phyloP scores from a whole-genome alignment of 2,329 filamentous ascomycete genomes.

The Drechslerella stenobrocha region DNA sequence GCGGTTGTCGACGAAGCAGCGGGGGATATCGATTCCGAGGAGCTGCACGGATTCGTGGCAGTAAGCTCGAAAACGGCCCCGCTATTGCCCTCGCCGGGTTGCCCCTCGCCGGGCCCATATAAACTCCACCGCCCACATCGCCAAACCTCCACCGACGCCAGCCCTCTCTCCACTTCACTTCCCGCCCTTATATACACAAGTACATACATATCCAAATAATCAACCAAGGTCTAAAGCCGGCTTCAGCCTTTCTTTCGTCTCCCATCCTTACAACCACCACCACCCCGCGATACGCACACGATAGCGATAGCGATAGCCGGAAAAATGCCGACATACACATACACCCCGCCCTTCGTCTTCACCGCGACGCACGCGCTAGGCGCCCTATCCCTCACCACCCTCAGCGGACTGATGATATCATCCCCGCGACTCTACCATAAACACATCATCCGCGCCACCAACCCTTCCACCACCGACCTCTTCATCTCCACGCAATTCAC shows the following conservation, averaged over 20 bases:
- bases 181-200: too few species aligned
- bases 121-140: neutral
- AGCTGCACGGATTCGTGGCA: conserved; percentile 8
- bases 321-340: conserved; percentile 5
- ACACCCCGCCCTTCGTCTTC: conserved; percentile 43
- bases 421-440: conserved; percentile 37
- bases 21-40: neutral
- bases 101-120: neutral
- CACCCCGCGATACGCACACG: too few species aligned
- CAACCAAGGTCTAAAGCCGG: too few species aligned
- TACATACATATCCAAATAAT: too few species aligned
- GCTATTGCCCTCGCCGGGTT: neutral
- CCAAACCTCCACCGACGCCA: too few species aligned
- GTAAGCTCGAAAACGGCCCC: neutral
- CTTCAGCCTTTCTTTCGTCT: too few species aligned
- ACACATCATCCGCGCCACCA: conserved; percentile 41
- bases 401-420: conserved; percentile 30
- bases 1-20: neutral
- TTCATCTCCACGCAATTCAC: conserved; percentile 47
- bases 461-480: conserved; percentile 39
- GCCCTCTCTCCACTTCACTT: neutral
- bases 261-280: neutral
- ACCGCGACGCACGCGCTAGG: conserved; percentile 30
- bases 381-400: conserved; percentile 33
- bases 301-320: too few species aligned